Evolutionary conservation across 257 asterid species (phyloP), one percentile per base, ranked within the genome.

Genomic region (Penstemon eatonii): DNA sequence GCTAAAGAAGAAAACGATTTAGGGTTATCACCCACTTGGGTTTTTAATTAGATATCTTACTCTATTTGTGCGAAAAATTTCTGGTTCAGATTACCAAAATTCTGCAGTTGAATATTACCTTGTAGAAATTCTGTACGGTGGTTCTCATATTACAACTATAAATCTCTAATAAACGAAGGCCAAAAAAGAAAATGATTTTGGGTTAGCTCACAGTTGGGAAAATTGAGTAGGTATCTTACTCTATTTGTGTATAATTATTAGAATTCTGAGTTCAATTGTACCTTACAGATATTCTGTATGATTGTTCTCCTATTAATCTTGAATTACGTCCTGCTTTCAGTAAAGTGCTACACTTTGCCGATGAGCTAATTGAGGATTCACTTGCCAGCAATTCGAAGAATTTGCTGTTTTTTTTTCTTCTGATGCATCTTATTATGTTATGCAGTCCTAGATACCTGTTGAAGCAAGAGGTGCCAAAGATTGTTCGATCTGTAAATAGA

Each of bases 381-480:
- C 62, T 70, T 46, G 39, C 55, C 65, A 25, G 58, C 61, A 57
- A 7, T 42, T 65, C 37, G 5, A 56, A 19, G n/a, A 49, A 51
- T 11, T 54, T 7, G 50, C 10, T 58, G 10, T 54, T n/a, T n/a
- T 49, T 6, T 43, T 33, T 39, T 54, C 56, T 67, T 54, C 56
- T 67, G 59, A 71, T 46, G 52, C 11, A 49, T 70, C 7, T 74
- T 73, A 73, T 56, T 58, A 67, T 73, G 38, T 62, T 67, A 37
- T 79, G 80, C 89, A 94, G 99, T 81, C 95, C 96, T 64, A 94
- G 91, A 82, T 91, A 89, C 82, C 82, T 89, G 61, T 70, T 94
- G 90, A 94, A 91, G 86, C 96, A 87, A 82, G 99, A 91, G 78
- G 99, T 94, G 71, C 93, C 98, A 57, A 94, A 94, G 82, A 86